A percentile compares a stretch with the other conserved stretches of the same genome.
These are phyloP conservation scores for Immersiella caudata DNA, from an alignment of 495 filamentous ascomycete species.

Conservation along the genomic window DNA sequence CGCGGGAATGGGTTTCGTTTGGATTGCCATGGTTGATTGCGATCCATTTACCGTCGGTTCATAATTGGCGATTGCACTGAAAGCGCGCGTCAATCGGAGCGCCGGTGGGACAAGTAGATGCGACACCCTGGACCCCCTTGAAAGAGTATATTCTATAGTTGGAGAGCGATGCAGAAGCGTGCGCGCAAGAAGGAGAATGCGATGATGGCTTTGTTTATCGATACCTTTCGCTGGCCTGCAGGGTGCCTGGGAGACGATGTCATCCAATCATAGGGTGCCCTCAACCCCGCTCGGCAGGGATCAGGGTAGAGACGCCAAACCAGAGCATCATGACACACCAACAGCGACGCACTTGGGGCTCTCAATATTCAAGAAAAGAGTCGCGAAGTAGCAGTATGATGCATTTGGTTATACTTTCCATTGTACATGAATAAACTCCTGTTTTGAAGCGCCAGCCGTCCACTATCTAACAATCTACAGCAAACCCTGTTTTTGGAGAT, in stretches of 20 bases:
- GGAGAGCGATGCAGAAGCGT: not conserved
- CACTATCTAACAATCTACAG: conserved; percentile 45
- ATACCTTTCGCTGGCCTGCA: not conserved
- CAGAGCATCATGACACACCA: too few species aligned
- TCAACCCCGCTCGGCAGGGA: not conserved
- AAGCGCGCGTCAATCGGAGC: not conserved
- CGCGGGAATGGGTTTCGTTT: conserved; percentile 55
- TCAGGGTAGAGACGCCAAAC: not conserved
- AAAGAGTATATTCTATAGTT: not conserved
- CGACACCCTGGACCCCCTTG: not conserved
- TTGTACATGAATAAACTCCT: not conserved
- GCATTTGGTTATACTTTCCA: not conserved
- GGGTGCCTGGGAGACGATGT: conserved; percentile 24
- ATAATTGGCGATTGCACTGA: not conserved
- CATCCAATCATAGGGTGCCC: not conserved
- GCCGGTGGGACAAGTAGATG: not conserved
- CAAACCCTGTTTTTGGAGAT: conserved; percentile 73
- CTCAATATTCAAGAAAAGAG: too few species aligned
- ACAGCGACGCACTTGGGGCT: too few species aligned
- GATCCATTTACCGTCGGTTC: not conserved
- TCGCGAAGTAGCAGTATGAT: too few species aligned
- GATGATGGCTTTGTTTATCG: not conserved
- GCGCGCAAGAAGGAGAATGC: not conserved
- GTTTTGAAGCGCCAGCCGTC: not conserved
- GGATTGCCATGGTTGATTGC: conserved; percentile 35